A percentile compares a stretch with the other conserved stretches of the same genome.
Conservation (phyloP, 306 rosid species). For the Inga leiocalycina region DNA sequence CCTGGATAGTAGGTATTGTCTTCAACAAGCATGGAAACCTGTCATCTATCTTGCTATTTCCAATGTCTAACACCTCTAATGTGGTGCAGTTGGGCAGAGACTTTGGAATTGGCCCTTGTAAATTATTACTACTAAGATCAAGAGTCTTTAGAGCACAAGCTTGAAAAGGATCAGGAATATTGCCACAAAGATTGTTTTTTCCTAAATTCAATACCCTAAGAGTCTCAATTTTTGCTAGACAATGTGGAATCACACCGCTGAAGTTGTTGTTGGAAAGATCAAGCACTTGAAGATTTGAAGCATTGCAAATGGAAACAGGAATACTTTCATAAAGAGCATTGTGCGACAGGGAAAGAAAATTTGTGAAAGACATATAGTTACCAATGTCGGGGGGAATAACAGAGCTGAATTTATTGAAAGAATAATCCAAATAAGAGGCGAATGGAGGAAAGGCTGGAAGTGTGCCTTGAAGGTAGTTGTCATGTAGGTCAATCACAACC, state of each 20-base stretch:
- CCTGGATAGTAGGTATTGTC: conserved; percentile 25
- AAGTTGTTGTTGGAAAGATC: conserved; percentile 40
- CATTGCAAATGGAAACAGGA: conserved; percentile 43
- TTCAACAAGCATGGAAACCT: conserved; percentile 38
- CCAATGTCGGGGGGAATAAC: conserved; percentile 32
- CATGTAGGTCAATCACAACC: too few relatives aligned
- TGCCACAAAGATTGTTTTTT: conserved; percentile 26
- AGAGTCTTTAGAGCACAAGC: conserved; percentile 32
- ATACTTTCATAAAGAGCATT: conserved; percentile 26
- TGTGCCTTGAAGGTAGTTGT: too few relatives aligned
- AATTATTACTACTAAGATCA: conserved; percentile 31
- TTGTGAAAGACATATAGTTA: neutral
- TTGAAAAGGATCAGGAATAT: conserved; percentile 29
- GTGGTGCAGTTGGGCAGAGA: conserved; percentile 29
- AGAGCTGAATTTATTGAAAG: too few relatives aligned
- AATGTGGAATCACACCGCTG: conserved; percentile 29
- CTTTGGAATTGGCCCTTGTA: conserved; percentile 36
- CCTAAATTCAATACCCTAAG: conserved; percentile 32
- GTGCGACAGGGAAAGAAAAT: conserved; percentile 34
- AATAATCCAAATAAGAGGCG: too few relatives aligned
- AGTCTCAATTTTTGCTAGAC: conserved; percentile 12
- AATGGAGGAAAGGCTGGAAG: too few relatives aligned
- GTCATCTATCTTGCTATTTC: conserved; percentile 30
- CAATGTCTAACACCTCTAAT: conserved; percentile 43
- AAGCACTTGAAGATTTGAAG: conserved; percentile 28